Evolutionary conservation across 23 red algal genomes (phyloP), one percentile per base, ranked within the genome.

Genomic region (Porphyridium purpureum): DNA sequence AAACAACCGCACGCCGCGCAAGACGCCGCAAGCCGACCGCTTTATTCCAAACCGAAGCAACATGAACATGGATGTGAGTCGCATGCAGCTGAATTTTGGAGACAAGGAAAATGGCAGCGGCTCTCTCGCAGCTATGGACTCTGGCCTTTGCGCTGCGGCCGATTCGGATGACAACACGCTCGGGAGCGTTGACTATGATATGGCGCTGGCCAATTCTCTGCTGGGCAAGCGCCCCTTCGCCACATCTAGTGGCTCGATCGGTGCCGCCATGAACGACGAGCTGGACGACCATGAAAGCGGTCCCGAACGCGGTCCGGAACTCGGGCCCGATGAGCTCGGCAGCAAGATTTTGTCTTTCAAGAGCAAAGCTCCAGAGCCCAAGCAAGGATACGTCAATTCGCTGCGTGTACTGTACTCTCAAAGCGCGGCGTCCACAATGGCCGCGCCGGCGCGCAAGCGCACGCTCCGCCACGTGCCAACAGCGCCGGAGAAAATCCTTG

Each of bases 271-370:
- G 0, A 22, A 48, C 44, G 44, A 48, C 19, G 2, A 3, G 4
- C 19, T 48, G 44, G 9, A 52, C 25, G 50, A 59, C 53, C 76
- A 26, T n/a, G n/a, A n/a, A n/a, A n/a, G n/a, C n/a, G n/a, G n/a
- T n/a, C n/a, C n/a, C n/a, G n/a, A n/a, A n/a, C n/a, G n/a, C n/a
- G n/a, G n/a, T n/a, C n/a, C n/a, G n/a, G n/a, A n/a, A n/a, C n/a
- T n/a, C n/a, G n/a, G n/a, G n/a, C n/a, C n/a, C 9, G 65, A 49
- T 19, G 29, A 62, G 6, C 31, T 57, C 31, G 66, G 61, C 49
- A 52, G 40, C 46, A 98, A 85, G 60, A 98, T 98, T 68, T 33
- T 98, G 0, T 68, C 90, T 0, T 98, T 98, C 65, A 77, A 77
- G 30, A 55, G 64, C 46, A 98, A 85, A 63, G 78, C 90, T 0